Base-by-base conservation (phyloP, 768 basidiomycete species). In the Rubroboletus pulcherrimus region DNA sequence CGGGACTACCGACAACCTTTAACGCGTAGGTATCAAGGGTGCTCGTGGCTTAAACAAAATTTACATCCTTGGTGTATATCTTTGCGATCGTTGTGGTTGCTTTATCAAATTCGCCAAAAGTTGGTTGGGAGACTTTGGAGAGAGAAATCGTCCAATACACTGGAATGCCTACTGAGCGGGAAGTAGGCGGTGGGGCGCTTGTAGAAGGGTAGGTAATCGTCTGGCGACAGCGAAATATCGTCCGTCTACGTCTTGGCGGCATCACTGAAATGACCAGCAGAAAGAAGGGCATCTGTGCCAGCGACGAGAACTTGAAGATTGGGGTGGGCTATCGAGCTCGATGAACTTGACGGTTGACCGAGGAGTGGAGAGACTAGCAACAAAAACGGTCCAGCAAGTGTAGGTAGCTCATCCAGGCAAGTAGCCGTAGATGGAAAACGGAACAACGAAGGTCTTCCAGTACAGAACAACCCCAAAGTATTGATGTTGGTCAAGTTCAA, bases 201-300 rank as follows among this genome's bases (percentile, higher is more conserved):
- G 74, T 94, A 96, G 69, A 91, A 92, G 29, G 94, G 81, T 93
- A 94, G 94, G 81, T 93, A 94, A 64, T 93, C 91, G n/a, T 79
- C 65, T 0, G 91, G 93, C 1, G 91, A 88, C 65, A 89, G 64
- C 4, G 52, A 63, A 26, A 97, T 91, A 14, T 93, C 93, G 54
- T 95, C 91, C 0, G 86, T 78, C 65, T 93, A 96, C 7, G 83
- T 75, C 61, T 78, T 85, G 11, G 87, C 86, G 15, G 94, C 94
- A 62, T 96, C 93, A 40, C 75, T 80, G 68, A 87, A 93, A 58
- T 89, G 85, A 7, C 92, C 92, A 1, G 81, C 73, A 0, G 87
- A 84, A 19, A 94, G 80, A 3, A 89, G 66, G 9, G 79, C 77
- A 59, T 94, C 89, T 1, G 84, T 91, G 1, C 81, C 77, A 64